Conservation (phyloP, 2,329 filamentous ascomycete genomes). For the Monosporascus sp. region DNA sequence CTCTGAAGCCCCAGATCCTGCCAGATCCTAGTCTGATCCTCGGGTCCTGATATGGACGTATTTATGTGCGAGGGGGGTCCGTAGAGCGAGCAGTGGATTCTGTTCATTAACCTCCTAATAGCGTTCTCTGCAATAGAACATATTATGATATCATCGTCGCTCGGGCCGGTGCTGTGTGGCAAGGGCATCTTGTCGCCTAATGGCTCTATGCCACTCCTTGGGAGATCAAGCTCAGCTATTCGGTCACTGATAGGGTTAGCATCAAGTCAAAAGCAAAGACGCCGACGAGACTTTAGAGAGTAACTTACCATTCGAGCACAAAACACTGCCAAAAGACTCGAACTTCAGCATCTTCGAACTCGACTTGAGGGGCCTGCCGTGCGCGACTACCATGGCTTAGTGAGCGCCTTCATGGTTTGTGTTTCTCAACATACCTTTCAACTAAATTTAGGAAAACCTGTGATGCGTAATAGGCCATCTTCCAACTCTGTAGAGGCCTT, state of each 20-base stretch:
- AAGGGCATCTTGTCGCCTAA: conserved; percentile 31
- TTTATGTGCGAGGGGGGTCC: conserved; percentile 19
- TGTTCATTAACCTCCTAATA: conserved; percentile 36
- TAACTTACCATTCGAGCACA: conserved; percentile 61
- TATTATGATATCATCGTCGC: conserved; percentile 30
- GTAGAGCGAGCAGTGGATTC: conserved; percentile 37
- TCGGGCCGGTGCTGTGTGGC: conserved; percentile 25
- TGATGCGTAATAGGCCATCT: conserved; percentile 28
- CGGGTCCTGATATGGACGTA: conserved; percentile 11
- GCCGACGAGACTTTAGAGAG: not conserved
- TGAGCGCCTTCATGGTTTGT: not conserved
- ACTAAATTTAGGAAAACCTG: conserved; percentile 25
- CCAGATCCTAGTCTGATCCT: conserved; percentile 18
- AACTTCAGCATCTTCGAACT: conserved; percentile 40
- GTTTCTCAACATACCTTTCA: conserved; percentile 21
- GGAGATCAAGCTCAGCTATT: conserved; percentile 54
- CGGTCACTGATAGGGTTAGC: conserved; percentile 50
- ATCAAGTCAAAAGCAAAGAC: not conserved
- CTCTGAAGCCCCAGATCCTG: conserved; percentile 23
- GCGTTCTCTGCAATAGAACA: conserved; percentile 38
- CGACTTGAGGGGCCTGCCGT: conserved; percentile 11
- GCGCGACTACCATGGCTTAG: conserved; percentile 13
- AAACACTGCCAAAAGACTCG: conserved; percentile 68
- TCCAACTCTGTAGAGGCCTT: conserved; percentile 31
- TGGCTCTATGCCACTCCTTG: conserved; percentile 32